Evolutionary conservation across 768 basidiomycete species (phyloP), one percentile per base, ranked within the genome.

Genomic region (Boletus pseudopeckii): DNA sequence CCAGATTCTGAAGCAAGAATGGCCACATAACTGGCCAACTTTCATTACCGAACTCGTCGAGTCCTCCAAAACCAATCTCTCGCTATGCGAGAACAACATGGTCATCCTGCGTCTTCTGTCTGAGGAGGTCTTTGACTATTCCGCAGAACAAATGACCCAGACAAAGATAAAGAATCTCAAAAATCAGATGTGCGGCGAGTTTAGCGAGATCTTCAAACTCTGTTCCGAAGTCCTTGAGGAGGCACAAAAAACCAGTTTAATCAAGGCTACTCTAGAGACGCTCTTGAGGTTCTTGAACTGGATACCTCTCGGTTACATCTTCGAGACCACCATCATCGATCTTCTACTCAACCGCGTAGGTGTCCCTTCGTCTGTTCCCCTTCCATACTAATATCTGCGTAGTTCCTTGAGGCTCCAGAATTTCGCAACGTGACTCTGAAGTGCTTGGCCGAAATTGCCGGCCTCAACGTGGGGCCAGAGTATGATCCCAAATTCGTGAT

Each of bases 61-160:
- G 62, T 97, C 96, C 8, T 98, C 96, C 41, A 96, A 96, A 72
- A 92, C 92, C 40, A 98, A 94, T 68, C 83, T 98, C 38, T 86
- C 91, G 2, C 82, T 98, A 30, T 98, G 97, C 80, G 97, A 99
- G 76, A 99, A 99, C 80, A 99, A 99, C 76, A 99, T 99, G 97
- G 83, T 93, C 71, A 98, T 99, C 69, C 80, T 98, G 62, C 91
- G 92, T 66, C 80, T 99, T 13, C 80, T 98, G n/a, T 96, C 93
- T 0, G 97, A 99, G 68, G 97, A 99, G 71, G 92, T 99, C 54
- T 99, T 99, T 66, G 97, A 99, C 71, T 99, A 88, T 72, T 97
- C 94, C 4, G 93, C 97, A 4, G 97, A 99, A 63, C 92, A 96
- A 72, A 90, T 99, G 93, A 98, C 95, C 0, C 94, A 97, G 71